Evolutionary conservation across 208 protist genomes (phyloP).

Genomic region (Acanthamoeba culbertsoni): DNA sequence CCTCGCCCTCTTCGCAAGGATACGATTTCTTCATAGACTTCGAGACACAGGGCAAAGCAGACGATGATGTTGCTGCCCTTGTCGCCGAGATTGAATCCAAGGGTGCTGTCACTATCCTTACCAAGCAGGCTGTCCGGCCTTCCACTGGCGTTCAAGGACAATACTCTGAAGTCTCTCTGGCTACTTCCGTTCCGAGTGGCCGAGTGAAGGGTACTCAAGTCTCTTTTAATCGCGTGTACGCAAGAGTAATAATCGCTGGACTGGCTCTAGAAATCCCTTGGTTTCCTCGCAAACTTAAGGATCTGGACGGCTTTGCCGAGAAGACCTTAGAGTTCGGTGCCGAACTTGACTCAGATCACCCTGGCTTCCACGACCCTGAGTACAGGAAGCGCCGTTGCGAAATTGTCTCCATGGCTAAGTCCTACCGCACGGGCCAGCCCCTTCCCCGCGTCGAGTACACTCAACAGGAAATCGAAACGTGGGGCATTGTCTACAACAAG

Average conservation of each 20-base stretch:
- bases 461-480: constrained; percentile 90
- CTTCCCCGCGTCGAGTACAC: constrained; percentile 93
- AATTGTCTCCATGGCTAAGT: constrained; percentile 56
- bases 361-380: constrained; percentile 92
- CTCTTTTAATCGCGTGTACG: too few species aligned
- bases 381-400: constrained; percentile 89
- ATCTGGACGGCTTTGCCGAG: constrained; percentile 89
- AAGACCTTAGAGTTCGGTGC: constrained; percentile 87
- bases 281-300: constrained; percentile 82
- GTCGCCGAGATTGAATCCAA: not conserved
- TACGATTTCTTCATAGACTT: constrained; percentile 59
- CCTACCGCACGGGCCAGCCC: constrained; percentile 76
- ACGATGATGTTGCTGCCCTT: constrained; percentile 4
- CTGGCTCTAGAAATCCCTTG: constrained; percentile 58
- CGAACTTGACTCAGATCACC: constrained; percentile 92
- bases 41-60: not conserved
- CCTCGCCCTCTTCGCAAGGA: not conserved
- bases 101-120: constrained; percentile 3
- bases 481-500: constrained; percentile 82
- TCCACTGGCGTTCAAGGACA: too few species aligned
- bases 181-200: not conserved
- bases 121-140: too few species aligned
- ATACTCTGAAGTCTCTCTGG: not conserved
- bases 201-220: not conserved
- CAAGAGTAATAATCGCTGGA: too few species aligned